Percentiles rank a stretch among this genome's conserved stretches.
These are phyloP conservation scores for Craterostigma plantagineum DNA, from an alignment of 257 asterid species.

Conservation along the genomic window DNA sequence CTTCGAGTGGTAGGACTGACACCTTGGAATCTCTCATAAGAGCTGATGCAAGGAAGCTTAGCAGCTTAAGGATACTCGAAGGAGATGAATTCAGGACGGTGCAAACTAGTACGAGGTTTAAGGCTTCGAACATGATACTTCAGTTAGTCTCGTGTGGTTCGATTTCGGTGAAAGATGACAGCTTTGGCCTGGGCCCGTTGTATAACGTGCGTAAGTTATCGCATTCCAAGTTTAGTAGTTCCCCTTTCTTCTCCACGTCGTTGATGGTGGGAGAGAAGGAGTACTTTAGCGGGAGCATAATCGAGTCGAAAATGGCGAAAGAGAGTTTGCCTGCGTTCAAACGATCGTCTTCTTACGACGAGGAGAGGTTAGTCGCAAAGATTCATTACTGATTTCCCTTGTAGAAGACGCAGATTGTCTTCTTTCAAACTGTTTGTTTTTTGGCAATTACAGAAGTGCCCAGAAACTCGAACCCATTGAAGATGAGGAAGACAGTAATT, in stretches of 20 bases:
- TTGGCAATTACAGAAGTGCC: constrained; percentile 30
- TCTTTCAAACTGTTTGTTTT: background rate
- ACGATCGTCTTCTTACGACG: constrained; percentile 71
- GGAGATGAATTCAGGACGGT: constrained; percentile 46
- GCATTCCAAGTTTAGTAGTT: constrained; percentile 30
- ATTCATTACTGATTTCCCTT: too few species aligned
- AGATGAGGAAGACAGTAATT: constrained; percentile 32
- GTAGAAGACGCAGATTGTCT: background rate
- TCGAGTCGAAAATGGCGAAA: constrained; percentile 52
- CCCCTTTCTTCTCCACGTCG: constrained; percentile 55
- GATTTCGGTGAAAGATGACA: constrained; percentile 69
- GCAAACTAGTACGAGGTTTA: constrained; percentile 38
- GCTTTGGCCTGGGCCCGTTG: constrained; percentile 57
- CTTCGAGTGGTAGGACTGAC: constrained; percentile 60
- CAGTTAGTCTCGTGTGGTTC: constrained; percentile 91
- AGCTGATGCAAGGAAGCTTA: constrained; percentile 68
- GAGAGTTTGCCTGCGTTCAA: constrained; percentile 48
- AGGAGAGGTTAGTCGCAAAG: constrained; percentile 40
- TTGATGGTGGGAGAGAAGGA: constrained; percentile 69
- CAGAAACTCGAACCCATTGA: constrained; percentile 29
- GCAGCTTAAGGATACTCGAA: constrained; percentile 47
- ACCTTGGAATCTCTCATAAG: constrained; percentile 81
- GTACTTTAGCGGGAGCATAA: constrained; percentile 81
- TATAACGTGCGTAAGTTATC: constrained; percentile 57
- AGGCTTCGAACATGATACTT: constrained; percentile 71